Percentiles rank a stretch among this genome's conserved stretches.
These are phyloP conservation scores for Fistulifera solaris DNA, from an alignment of 108 stramenopile species.

Conservation along the genomic window DNA sequence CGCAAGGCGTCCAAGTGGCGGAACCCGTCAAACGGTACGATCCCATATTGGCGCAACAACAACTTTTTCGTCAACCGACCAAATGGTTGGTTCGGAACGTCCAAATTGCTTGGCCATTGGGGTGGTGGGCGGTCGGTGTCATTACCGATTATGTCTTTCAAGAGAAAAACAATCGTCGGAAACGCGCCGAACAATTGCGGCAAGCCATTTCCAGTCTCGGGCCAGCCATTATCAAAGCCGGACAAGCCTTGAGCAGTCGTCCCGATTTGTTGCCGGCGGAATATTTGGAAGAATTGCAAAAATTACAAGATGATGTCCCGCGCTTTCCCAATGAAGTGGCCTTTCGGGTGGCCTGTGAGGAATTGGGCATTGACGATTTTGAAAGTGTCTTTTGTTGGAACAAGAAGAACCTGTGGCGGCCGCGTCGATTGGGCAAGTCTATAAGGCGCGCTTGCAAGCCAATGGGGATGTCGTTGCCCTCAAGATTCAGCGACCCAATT, in stretches of 20 bases:
- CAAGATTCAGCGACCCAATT: slow-evolving; percentile 92
- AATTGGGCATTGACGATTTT: slow-evolving; percentile 56
- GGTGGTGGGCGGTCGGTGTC: slow-evolving; percentile 70
- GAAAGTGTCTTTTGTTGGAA: slow-evolving; percentile 79
- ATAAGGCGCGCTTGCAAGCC: slow-evolving; percentile 81
- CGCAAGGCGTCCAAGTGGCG: slow-evolving; percentile 63
- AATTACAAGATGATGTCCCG: slow-evolving; percentile 92
- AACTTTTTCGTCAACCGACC: slow-evolving; percentile 77
- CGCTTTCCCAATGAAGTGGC: slow-evolving; percentile 80
- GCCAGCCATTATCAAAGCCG: slow-evolving; percentile 93
- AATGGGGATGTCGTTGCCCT: slow-evolving; percentile 87
- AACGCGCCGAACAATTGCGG: slow-evolving; percentile 69
- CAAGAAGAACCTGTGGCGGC: slow-evolving; percentile 82
- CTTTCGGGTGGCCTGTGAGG: slow-evolving; percentile 74
- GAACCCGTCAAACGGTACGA: slow-evolving; percentile 87
- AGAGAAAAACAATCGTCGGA: slow-evolving; percentile 27
- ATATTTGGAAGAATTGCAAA: slow-evolving; percentile 92
- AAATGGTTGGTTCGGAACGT: slow-evolving; percentile 91
- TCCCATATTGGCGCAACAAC: slow-evolving; percentile 64
- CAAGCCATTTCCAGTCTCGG: slow-evolving; percentile 75
- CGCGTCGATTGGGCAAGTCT: slow-evolving; percentile 72
- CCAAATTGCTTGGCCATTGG: slow-evolving; percentile 86
- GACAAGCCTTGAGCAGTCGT: slow-evolving; percentile 85
- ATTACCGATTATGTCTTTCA: slow-evolving; percentile 52
- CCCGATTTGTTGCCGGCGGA: slow-evolving; percentile 89